Evolutionary conservation across 169 alveolate species (phyloP).

Genomic region (Plasmodium knowlesi): DNA sequence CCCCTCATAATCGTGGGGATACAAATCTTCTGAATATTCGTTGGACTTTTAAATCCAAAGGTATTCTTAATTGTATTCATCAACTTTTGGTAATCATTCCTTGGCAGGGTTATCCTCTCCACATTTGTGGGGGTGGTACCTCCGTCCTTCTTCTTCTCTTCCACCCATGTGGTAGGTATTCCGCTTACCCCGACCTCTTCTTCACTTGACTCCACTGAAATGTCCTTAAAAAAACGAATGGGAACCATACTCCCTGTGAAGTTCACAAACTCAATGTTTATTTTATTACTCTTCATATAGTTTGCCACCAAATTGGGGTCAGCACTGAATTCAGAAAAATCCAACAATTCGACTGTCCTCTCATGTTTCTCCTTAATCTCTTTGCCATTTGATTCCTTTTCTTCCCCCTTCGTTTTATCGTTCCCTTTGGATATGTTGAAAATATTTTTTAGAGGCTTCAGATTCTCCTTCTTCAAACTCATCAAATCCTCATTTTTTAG

Average conservation of each 20-base stretch:
- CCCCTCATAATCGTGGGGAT: slow-evolving; percentile 82
- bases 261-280: slow-evolving; percentile 43
- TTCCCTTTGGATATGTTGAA: slow-evolving; percentile 4
- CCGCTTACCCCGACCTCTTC: neutral
- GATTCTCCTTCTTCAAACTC: slow-evolving; percentile 60
- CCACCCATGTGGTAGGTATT: neutral
- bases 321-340: neutral
- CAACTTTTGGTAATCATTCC: slow-evolving; percentile 21
- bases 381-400: neutral
- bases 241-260: slow-evolving; percentile 22
- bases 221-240: slow-evolving; percentile 50
- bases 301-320: slow-evolving; percentile 8
- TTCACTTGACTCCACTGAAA: neutral
- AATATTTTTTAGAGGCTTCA: slow-evolving; percentile 60
- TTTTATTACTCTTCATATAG: slow-evolving; percentile 59
- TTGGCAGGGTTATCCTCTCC: neutral
- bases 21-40: slow-evolving; percentile 61
- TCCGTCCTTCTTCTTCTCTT: neutral
- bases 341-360: slow-evolving; percentile 1
- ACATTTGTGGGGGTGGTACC: neutral
- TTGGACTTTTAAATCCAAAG: slow-evolving; percentile 43
- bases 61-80: slow-evolving; percentile 27
- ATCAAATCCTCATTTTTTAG: slow-evolving; percentile 18
- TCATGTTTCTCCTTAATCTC: neutral
- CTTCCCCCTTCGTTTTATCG: neutral